Conservation (phyloP, 1,284 basidiomycete species). For the Sanghuangporus sanghuang region DNA sequence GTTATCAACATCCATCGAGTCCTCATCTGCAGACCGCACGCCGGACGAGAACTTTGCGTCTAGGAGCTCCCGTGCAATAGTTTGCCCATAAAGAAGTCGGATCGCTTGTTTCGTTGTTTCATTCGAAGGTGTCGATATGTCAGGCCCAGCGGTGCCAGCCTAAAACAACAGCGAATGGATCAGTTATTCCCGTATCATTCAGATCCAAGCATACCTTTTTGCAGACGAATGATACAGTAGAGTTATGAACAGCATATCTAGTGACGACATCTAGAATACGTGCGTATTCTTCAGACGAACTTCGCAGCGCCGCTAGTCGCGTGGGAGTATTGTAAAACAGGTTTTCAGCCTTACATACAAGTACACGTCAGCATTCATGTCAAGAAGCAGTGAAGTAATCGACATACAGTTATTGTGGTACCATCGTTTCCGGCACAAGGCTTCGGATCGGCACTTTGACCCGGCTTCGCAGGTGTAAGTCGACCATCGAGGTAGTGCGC, state of each 20-base stretch:
- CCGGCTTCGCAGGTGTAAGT: constrained; percentile 64
- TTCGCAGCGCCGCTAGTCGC: constrained; percentile 82
- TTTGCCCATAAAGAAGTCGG: constrained; percentile 75
- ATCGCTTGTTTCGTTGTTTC: constrained; percentile 74
- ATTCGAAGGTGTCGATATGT: constrained; percentile 76
- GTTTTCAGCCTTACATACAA: constrained; percentile 74
- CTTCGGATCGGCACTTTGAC: constrained; percentile 69
- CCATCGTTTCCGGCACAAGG: constrained; percentile 94
- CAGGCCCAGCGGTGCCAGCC: constrained; percentile 70
- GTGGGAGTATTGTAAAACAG: constrained; percentile 94
- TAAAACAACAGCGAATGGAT: constrained; percentile 27
- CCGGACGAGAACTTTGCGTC: constrained; percentile 39
- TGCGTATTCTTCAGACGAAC: constrained; percentile 87
- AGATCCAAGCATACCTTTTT: constrained; percentile 65
- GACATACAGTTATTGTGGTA: constrained; percentile 76
- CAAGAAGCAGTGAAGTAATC: not conserved
- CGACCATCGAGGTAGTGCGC: constrained; percentile 76
- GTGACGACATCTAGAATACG: constrained; percentile 92
- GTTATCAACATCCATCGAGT: constrained; percentile 31
- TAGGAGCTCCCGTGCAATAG: constrained; percentile 79
- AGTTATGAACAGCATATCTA: constrained; percentile 92
- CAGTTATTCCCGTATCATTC: not conserved
- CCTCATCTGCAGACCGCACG: constrained; percentile 22
- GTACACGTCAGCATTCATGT: not conserved
- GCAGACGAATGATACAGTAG: constrained; percentile 83